These are phyloP conservation scores for Yamadazyma diospyri DNA, from an alignment of 1,139 yeast species.

Conservation along the genomic window DNA sequence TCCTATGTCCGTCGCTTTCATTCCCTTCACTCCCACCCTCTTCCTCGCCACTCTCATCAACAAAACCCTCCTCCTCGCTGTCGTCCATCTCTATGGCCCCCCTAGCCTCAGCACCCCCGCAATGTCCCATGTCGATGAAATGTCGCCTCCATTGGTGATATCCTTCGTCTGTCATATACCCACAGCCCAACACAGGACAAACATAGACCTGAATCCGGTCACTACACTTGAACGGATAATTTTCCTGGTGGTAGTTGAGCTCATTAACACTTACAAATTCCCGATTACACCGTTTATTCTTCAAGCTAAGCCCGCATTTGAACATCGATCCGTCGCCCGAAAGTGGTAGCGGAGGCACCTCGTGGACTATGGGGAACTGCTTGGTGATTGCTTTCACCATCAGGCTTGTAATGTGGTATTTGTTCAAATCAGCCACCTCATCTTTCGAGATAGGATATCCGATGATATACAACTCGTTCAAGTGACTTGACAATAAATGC, in stretches of 20 bases:
- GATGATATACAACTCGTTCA: slow-evolving; percentile 19
- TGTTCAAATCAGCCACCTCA: slow-evolving; percentile 6
- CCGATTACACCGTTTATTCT: slow-evolving; percentile 12
- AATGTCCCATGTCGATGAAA: slow-evolving; percentile 21
- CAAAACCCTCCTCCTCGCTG: not conserved
- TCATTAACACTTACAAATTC: slow-evolving; percentile 15
- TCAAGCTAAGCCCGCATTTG: slow-evolving; percentile 13
- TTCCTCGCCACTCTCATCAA: slow-evolving; percentile 1
- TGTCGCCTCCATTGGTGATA: slow-evolving; percentile 33
- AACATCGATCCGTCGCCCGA: slow-evolving; percentile 20
- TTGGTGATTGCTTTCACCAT: slow-evolving; percentile 14
- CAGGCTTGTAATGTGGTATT: slow-evolving; percentile 5
- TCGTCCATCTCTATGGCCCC: slow-evolving; percentile 4
- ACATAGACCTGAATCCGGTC: slow-evolving; percentile 28
- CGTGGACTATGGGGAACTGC: slow-evolving; percentile 27
- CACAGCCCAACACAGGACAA: slow-evolving; percentile 44
- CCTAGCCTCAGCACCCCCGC: slow-evolving; percentile 12
- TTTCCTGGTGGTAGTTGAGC: slow-evolving; percentile 20
- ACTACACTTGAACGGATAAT: slow-evolving; percentile 22
- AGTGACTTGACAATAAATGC: slow-evolving; percentile 30
- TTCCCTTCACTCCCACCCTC: slow-evolving; percentile 1
- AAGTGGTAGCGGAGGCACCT: slow-evolving; percentile 25
- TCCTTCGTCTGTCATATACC: slow-evolving; percentile 36
- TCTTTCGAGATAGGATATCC: slow-evolving; percentile 32
- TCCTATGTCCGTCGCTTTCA: too few relatives aligned